Percentiles rank a stretch among this genome's conserved stretches.
Conservation (phyloP, 2,329 filamentous ascomycete species). For the Harringtonia aguacate region DNA sequence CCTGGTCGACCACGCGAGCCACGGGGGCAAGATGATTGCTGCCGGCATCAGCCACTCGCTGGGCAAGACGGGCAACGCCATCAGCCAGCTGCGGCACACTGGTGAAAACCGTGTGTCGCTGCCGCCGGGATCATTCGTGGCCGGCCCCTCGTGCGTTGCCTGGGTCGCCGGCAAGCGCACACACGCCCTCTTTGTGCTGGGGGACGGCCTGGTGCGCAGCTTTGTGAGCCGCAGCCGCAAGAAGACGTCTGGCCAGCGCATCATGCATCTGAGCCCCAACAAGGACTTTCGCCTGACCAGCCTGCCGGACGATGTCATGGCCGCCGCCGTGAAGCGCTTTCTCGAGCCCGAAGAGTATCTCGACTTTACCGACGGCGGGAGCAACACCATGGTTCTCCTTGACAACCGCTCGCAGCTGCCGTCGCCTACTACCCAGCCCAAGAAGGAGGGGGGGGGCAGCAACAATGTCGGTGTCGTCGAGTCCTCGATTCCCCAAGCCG, state of each 20-base stretch:
- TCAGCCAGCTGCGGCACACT: constrained; percentile 61
- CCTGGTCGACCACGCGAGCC: constrained; percentile 51
- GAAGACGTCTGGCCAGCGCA: constrained; percentile 40
- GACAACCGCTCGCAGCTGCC: constrained; percentile 25
- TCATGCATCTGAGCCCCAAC: constrained; percentile 45
- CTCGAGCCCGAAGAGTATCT: constrained; percentile 47
- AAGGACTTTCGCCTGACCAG: constrained; percentile 57
- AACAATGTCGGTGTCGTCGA: constrained; percentile 40
- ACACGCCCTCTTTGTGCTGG: constrained; percentile 53
- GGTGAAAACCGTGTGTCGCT: constrained; percentile 66
- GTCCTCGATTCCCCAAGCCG: constrained; percentile 62
- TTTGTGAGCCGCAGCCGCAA: constrained; percentile 50
- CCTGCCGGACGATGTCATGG: constrained; percentile 48
- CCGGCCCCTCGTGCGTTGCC: constrained; percentile 48
- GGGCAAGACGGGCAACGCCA: constrained; percentile 58
- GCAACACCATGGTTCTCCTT: constrained; percentile 42
- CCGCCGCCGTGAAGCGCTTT: constrained; percentile 43
- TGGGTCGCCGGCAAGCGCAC: constrained; percentile 55
- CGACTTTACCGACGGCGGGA: constrained; percentile 43
- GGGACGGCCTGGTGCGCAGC: constrained; percentile 54
- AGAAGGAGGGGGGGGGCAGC: constrained; percentile 12
- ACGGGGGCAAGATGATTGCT: constrained; percentile 61
- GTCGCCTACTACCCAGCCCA: constrained; percentile 18
- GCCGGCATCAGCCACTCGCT: constrained; percentile 65
- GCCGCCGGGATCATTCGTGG: constrained; percentile 42